Conservation (phyloP, 768 basidiomycete genomes). For the Coprinellus aureogranulatus region DNA sequence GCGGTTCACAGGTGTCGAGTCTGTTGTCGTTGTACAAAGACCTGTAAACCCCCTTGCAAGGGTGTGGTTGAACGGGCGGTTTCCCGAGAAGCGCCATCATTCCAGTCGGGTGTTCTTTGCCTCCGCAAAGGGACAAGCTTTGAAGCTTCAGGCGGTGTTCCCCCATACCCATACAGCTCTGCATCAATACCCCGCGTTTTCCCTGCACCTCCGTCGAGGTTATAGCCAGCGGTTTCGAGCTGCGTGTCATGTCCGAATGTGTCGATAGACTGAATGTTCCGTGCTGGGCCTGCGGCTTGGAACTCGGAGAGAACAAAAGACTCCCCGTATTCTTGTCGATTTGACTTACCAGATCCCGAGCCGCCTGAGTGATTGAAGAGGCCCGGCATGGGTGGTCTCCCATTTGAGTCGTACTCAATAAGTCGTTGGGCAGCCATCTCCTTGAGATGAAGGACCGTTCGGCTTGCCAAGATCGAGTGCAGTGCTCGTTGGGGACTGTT, state of each 20-base stretch:
- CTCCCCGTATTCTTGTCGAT: not conserved
- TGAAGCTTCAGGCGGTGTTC: too few relatives aligned
- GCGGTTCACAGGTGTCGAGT: not conserved
- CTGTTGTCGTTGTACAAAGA: not conserved
- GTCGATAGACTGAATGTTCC: not conserved
- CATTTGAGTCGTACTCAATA: not conserved
- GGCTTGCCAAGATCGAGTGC: not conserved
- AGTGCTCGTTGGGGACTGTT: not conserved
- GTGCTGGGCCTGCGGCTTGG: not conserved
- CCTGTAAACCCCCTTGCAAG: not conserved
- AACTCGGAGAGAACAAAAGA: not conserved
- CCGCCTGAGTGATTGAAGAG: not conserved
- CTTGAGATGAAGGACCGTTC: not conserved
- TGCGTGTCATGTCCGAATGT: too few relatives aligned
- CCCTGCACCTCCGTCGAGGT: too few relatives aligned
- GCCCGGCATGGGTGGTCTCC: not conserved
- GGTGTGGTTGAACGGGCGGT: not conserved
- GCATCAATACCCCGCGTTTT: too few relatives aligned
- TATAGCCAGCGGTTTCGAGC: not conserved
- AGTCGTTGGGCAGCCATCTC: not conserved
- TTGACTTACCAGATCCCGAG: not conserved
- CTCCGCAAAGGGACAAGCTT: not conserved
- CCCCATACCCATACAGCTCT: too few relatives aligned
- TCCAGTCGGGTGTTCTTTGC: not conserved
- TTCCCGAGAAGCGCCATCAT: not conserved